Evolutionary conservation across 352 stramenopile genomes (phyloP).

Genomic region (Plasmopara viticola): DNA sequence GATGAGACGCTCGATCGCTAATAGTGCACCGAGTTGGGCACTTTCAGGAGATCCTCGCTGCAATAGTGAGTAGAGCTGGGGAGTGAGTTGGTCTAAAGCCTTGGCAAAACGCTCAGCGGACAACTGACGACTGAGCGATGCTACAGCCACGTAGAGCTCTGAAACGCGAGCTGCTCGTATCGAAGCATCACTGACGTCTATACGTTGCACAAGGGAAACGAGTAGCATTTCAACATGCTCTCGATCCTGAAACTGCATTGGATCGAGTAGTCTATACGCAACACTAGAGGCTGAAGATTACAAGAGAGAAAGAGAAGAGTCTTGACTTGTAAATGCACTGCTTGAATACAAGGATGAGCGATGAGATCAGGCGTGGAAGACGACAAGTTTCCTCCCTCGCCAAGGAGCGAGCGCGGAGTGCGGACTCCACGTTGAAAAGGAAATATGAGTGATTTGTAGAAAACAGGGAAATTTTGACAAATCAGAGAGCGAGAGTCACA

Average conservation of each 20-base stretch:
- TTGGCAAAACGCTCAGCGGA: constrained; percentile 78
- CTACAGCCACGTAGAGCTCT: constrained; percentile 59
- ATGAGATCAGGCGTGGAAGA: neutral
- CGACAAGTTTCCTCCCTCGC: constrained; percentile 3
- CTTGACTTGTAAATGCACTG: constrained; percentile 5
- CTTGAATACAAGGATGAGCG: neutral
- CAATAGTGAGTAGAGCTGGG: constrained; percentile 64
- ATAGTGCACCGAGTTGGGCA: constrained; percentile 67
- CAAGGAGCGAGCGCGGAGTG: neutral
- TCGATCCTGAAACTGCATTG: constrained; percentile 36
- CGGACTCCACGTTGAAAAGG: neutral
- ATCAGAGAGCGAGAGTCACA: neutral
- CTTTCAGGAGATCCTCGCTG: constrained; percentile 47
- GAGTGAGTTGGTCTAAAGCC: constrained; percentile 63
- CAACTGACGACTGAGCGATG: constrained; percentile 60
- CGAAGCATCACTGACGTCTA: constrained; percentile 38
- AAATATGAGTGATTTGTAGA: constrained; percentile 3
- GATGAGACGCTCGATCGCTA: constrained; percentile 75
- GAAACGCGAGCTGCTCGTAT: constrained; percentile 35
- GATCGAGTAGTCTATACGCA: constrained; percentile 1
- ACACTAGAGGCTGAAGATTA: neutral
- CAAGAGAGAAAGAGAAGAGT: neutral
- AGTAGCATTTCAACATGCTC: constrained; percentile 64
- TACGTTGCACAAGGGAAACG: constrained; percentile 50
- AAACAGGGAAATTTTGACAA: neutral